Percentiles rank a stretch among this genome's conserved stretches.
phyloP scores from a whole-genome alignment of 2,329 filamentous ascomycete species.

The Aspergillus pseudoviridinutans region DNA sequence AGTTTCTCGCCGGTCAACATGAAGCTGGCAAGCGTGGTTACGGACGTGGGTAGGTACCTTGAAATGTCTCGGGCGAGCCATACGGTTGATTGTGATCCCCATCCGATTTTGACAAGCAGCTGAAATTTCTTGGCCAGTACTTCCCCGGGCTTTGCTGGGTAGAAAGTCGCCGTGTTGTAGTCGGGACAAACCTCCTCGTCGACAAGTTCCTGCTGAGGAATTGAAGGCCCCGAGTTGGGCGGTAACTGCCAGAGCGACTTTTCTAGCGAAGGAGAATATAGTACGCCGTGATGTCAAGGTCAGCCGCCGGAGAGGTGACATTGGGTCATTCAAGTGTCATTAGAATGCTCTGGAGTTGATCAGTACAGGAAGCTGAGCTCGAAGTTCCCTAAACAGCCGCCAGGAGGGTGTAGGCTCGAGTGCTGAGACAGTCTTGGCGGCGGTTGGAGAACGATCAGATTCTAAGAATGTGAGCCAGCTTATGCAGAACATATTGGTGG shows the following conservation, averaged over 20 bases:
- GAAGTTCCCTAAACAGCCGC: neutral
- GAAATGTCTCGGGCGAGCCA: slow-evolving; percentile 41
- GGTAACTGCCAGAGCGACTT: slow-evolving; percentile 13
- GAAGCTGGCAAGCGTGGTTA: neutral
- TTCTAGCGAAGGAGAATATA: slow-evolving; percentile 13
- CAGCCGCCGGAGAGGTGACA: slow-evolving; percentile 7
- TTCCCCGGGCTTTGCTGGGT: slow-evolving; percentile 37
- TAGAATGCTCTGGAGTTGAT: neutral
- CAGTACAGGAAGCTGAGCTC: neutral
- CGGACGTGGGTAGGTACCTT: neutral
- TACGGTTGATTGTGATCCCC: slow-evolving; percentile 40
- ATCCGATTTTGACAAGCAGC: slow-evolving; percentile 40
- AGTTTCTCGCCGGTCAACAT: neutral
- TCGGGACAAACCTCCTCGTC: slow-evolving; percentile 39
- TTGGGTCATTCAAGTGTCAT: neutral
- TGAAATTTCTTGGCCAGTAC: slow-evolving; percentile 35
- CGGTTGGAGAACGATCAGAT: no score
- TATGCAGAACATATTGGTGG: no score
- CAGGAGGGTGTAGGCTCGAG: neutral
- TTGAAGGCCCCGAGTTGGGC: slow-evolving; percentile 3
- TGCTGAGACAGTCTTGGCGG: no score
- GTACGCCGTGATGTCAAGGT: slow-evolving; percentile 10
- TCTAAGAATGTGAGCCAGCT: no score
- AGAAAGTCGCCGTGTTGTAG: slow-evolving; percentile 35
- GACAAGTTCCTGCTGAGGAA: slow-evolving; percentile 14